Conservation (phyloP, 805 yeast species). For the Ogataea sp. region DNA sequence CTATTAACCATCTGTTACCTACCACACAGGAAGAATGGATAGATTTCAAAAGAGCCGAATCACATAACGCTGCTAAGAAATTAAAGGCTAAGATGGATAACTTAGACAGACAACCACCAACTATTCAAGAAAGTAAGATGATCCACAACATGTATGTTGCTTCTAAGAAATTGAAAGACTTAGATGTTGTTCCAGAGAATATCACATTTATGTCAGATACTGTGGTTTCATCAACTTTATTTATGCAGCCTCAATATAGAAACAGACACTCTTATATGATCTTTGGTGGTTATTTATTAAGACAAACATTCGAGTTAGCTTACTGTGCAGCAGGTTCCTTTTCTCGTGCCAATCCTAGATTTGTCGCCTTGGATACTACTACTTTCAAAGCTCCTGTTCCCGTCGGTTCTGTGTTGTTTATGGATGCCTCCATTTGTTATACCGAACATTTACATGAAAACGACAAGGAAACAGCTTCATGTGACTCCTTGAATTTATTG, state of each 20-base stretch:
- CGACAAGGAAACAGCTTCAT: conserved; percentile 14
- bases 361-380: conserved; percentile 83
- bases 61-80: conserved; percentile 82
- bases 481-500: conserved; percentile 17
- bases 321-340: conserved; percentile 90
- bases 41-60: conserved; percentile 82
- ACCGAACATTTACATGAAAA: conserved; percentile 64
- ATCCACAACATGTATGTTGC: conserved; percentile 73
- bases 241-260: conserved; percentile 96
- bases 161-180: conserved; percentile 24
- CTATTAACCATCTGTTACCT: conserved; percentile 76
- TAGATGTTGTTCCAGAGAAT: conserved; percentile 36
- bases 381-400: conserved; percentile 94
- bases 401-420: conserved; percentile 81
- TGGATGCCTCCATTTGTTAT: conserved; percentile 77
- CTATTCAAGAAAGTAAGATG: conserved; percentile 64
- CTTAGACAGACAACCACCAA: conserved; percentile 59
- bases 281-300: conserved; percentile 88
- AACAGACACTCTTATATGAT: conserved; percentile 92
- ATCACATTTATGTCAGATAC: conserved; percentile 67
- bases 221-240: conserved; percentile 60
- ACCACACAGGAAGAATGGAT: conserved; percentile 68
- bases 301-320: conserved; percentile 91
- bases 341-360: conserved; percentile 77
- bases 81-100: conserved; percentile 60